Conservation (phyloP, 768 basidiomycete genomes). For the Tricholoma furcatifolium region DNA sequence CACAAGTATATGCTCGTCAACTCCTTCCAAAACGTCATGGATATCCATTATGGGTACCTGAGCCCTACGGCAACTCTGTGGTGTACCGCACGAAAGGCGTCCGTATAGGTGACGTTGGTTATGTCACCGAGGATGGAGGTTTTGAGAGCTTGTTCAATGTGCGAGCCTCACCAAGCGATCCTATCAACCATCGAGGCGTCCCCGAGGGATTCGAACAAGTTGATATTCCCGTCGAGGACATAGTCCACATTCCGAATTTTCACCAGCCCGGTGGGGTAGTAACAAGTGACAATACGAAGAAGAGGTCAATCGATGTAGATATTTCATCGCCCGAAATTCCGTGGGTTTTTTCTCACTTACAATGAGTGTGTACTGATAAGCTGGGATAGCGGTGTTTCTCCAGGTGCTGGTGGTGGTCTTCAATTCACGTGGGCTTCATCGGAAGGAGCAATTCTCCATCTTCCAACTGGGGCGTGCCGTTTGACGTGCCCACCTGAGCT, state of each 20-base stretch:
- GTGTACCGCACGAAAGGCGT: conserved; percentile 20
- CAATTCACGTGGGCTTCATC: conserved; percentile 15
- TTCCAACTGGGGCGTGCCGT: conserved; percentile 13
- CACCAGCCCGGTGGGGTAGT: conserved; percentile 5
- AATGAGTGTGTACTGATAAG: neutral
- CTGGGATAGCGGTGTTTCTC: neutral
- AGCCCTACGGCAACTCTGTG: conserved; percentile 22
- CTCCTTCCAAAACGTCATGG: conserved; percentile 23
- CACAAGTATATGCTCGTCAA: conserved; percentile 13
- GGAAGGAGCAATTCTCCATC: conserved; percentile 14
- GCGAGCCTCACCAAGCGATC: conserved; percentile 13
- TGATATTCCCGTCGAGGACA: conserved; percentile 11
- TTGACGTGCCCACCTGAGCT: conserved; percentile 10
- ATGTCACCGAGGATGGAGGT: conserved; percentile 21
- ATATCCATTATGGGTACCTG: conserved; percentile 32
- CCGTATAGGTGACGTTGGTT: conserved; percentile 22
- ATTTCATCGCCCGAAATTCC: conserved; percentile 8
- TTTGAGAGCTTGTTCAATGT: conserved; percentile 22
- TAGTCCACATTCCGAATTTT: conserved; percentile 11
- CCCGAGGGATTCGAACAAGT: conserved; percentile 16
- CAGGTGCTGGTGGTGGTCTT: conserved; percentile 4
- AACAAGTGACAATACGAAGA: conserved; percentile 9
- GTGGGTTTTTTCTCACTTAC: neutral
- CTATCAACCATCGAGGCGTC: conserved; percentile 16
- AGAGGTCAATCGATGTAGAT: conserved; percentile 4